phyloP scores from a whole-genome alignment of 129 eudicot species.

The Chrysanthemum seticuspe region DNA sequence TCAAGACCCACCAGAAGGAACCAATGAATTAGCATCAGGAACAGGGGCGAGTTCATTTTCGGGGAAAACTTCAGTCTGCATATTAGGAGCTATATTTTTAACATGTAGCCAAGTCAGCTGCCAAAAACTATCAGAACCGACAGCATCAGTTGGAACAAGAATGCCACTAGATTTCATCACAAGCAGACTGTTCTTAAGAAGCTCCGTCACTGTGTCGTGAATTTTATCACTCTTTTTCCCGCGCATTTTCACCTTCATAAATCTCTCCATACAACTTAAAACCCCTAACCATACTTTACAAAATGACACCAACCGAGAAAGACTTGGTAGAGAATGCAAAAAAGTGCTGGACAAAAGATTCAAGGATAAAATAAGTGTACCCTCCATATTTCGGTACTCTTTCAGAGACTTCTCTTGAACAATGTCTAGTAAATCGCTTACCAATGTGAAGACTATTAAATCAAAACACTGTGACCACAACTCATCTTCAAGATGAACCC shows the following conservation, averaged over 20 bases:
- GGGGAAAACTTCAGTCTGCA: conserved; percentile 56
- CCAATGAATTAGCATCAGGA: conserved; percentile 4
- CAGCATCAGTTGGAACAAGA: conserved; percentile 10
- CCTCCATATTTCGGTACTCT: conserved; percentile 67
- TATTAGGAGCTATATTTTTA: conserved; percentile 54
- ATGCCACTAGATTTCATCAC: conserved; percentile 47
- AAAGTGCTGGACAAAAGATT: conserved; percentile 55
- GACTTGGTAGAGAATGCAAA: conserved; percentile 42
- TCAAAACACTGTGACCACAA: conserved; percentile 71
- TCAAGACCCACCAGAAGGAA: conserved; percentile 7
- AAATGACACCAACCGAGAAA: conserved; percentile 42
- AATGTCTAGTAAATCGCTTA: conserved; percentile 54
- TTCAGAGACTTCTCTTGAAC: conserved; percentile 51
- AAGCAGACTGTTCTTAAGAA: conserved; percentile 55
- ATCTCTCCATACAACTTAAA: conserved; percentile 55
- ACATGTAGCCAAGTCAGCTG: conserved; percentile 72
- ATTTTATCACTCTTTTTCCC: conserved; percentile 26
- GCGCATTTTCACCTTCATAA: conserved; percentile 38
- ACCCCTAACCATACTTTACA: conserved; percentile 62
- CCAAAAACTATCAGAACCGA: conserved; percentile 26
- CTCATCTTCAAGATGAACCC: conserved; percentile 41
- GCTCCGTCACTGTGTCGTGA: conserved; percentile 57
- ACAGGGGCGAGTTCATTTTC: conserved; percentile 35
- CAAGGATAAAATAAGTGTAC: conserved; percentile 46
- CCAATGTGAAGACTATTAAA: conserved; percentile 51